phyloP scores from a whole-genome alignment of 306 rosid species.

The Pueraria montana region DNA sequence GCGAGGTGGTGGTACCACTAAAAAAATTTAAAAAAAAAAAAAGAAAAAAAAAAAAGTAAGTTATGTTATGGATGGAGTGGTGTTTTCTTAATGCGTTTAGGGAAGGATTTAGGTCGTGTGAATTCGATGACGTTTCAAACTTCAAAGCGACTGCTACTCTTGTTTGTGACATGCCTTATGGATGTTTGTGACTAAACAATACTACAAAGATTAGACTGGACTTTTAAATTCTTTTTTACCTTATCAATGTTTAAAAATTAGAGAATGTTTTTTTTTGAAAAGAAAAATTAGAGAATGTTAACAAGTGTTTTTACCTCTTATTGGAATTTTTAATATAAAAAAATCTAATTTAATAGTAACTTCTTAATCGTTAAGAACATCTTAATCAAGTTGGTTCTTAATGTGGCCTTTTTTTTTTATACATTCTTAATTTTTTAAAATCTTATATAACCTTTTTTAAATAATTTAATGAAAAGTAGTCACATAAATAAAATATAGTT shows the following conservation, averaged over 20 bases:
- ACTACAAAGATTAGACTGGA: not conserved
- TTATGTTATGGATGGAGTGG: not conserved
- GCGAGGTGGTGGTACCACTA: not conserved
- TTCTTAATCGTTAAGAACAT: no score
- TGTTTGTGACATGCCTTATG: not conserved
- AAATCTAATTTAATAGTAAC: no score
- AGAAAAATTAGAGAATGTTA: not conserved
- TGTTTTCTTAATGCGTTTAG: not conserved
- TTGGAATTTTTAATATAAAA: no score
- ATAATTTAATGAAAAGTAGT: no score
- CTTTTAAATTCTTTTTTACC: not conserved
- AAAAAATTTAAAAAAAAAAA: not conserved
- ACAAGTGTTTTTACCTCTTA: no score
- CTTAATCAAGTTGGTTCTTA: no score
- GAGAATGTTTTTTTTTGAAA: not conserved
- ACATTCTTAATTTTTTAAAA: no score
- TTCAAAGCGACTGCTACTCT: not conserved
- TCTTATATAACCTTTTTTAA: no score
- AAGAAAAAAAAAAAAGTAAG: no score
- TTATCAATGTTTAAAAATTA: not conserved
- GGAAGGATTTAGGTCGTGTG: slow-evolving; percentile 10
- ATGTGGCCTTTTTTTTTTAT: no score
- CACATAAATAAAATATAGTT: no score
- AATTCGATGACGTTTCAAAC: slow-evolving; percentile 36
- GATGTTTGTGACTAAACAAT: not conserved